Evolutionary conservation across 352 stramenopile species (phyloP).

Genomic region (Aphanomyces euteiches): DNA sequence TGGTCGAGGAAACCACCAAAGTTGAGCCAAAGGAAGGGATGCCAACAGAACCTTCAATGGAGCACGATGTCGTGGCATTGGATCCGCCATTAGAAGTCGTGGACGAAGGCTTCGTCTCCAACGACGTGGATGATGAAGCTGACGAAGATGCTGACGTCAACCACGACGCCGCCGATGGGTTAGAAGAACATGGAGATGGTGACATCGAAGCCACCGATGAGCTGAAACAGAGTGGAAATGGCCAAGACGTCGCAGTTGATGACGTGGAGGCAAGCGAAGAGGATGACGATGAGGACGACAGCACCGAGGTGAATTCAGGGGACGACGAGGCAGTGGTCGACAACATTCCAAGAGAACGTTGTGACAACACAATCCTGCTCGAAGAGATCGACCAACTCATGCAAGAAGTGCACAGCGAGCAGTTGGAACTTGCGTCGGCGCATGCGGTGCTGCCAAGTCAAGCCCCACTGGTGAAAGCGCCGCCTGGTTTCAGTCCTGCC

Average conservation of each 20-base stretch:
- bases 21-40: too few species aligned
- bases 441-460: neutral
- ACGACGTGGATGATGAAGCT: neutral
- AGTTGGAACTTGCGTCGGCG: neutral
- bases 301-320: neutral
- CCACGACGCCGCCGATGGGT: too few species aligned
- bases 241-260: neutral
- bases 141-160: neutral
- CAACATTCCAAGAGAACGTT: neutral
- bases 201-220: neutral
- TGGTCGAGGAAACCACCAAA: too few species aligned
- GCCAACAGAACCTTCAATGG: too few species aligned
- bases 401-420: conserved; percentile 7
- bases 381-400: conserved; percentile 21
- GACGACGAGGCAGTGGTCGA: too few species aligned
- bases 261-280: neutral
- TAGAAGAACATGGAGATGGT: neutral
- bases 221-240: neutral
- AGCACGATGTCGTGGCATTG: neutral
- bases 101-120: neutral
- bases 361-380: conserved; percentile 8
- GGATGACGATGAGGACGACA: conserved; percentile 3
- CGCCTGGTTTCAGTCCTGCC: conserved; percentile 16
- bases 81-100: neutral
- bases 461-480: neutral